A percentile compares a stretch with the other conserved stretches of the same genome.
These are phyloP conservation scores for Euphorbia tirucalli DNA, from an alignment of 345 rosid species.

Conservation along the genomic window DNA sequence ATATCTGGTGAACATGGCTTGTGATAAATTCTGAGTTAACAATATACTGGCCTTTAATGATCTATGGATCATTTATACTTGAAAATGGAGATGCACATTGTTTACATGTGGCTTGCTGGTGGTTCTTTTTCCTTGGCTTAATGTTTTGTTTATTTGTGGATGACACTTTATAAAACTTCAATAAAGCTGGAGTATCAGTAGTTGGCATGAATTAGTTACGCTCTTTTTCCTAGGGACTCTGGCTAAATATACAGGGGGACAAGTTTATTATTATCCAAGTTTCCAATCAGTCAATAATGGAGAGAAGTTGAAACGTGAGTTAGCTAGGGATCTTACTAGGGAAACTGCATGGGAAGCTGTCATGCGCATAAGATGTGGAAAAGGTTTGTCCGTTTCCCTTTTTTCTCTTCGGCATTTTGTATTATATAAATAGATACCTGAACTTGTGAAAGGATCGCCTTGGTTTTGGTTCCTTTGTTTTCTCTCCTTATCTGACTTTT, in stretches of 20 bases:
- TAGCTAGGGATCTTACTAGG: slow-evolving; percentile 90
- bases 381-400: slow-evolving; percentile 47
- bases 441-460: not conserved
- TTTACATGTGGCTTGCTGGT: not conserved
- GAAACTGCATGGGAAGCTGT: slow-evolving; percentile 99
- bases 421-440: not conserved
- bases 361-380: slow-evolving; percentile 99
- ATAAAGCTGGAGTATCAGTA: not conserved
- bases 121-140: not conserved
- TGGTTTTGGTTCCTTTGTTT: not conserved
- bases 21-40: not conserved
- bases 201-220: slow-evolving; percentile 3
- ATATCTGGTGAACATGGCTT: not conserved
- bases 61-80: not conserved
- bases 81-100: not conserved
- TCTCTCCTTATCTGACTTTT: not conserved
- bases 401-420: not conserved
- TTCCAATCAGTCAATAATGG: slow-evolving; percentile 74
- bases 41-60: not conserved
- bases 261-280: slow-evolving; percentile 83
- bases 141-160: not conserved
- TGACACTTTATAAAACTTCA: not conserved
- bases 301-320: slow-evolving; percentile 82
- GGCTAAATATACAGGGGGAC: slow-evolving; percentile 97
- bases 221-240: slow-evolving; percentile 59